Conservation (phyloP, 129 eudicot species). For the Flaveria brownii region DNA sequence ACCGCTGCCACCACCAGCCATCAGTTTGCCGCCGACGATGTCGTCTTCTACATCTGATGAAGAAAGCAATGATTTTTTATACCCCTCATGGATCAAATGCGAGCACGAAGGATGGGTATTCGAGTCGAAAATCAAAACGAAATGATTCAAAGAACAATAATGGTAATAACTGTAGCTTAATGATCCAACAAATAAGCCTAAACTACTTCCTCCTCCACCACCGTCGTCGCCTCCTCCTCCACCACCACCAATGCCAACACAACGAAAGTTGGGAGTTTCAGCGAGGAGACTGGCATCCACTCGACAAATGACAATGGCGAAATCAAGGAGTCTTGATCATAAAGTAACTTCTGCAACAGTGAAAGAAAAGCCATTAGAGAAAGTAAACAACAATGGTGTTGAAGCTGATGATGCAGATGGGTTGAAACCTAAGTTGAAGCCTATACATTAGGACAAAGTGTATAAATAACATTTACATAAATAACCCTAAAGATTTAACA, state of each 20-base stretch:
- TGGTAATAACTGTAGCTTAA: constrained; percentile 16
- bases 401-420: constrained; percentile 66
- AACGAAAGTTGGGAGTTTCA: constrained; percentile 33
- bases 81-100: constrained; percentile 87
- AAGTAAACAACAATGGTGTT: constrained; percentile 35
- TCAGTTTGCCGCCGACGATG: constrained; percentile 71
- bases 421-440: constrained; percentile 79
- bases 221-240: constrained; percentile 41
- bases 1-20: constrained; percentile 56
- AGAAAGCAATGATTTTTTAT: constrained; percentile 60
- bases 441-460: constrained; percentile 98
- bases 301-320: constrained; percentile 29
- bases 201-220: constrained; percentile 50
- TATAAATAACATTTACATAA: too few species aligned
- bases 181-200: constrained; percentile 37
- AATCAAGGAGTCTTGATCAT: constrained; percentile 40
- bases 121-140: constrained; percentile 36
- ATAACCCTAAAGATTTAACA: too few species aligned
- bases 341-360: constrained; percentile 37
- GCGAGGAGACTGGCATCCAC: constrained; percentile 17
- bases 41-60: constrained; percentile 51
- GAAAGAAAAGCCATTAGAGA: constrained; percentile 37
- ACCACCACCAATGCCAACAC: constrained; percentile 35
- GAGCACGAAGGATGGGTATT: constrained; percentile 62
- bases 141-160: constrained; percentile 29